These are phyloP conservation scores for Tricholoma sp. DNA, from an alignment of 768 basidiomycete species.

Conservation along the genomic window DNA sequence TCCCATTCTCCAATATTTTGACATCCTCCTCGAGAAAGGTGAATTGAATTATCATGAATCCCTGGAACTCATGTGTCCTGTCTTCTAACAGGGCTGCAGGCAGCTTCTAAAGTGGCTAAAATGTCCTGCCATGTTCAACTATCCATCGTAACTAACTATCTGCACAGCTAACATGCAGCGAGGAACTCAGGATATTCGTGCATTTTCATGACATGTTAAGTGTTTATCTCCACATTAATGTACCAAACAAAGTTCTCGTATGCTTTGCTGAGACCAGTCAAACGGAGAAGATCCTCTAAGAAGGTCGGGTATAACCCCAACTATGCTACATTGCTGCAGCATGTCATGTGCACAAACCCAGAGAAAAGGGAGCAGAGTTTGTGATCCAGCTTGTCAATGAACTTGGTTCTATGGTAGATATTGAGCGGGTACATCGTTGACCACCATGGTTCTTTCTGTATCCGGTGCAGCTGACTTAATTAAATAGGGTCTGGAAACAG, in stretches of 20 bases:
- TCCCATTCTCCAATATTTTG: too few relatives aligned
- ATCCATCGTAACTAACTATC: too few relatives aligned
- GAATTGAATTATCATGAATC: too few relatives aligned
- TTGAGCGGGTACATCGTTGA: conserved; percentile 83
- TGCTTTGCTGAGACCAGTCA: conserved; percentile 99
- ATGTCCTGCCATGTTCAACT: too few relatives aligned
- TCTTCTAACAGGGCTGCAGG: conserved; percentile 90
- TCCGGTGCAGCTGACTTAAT: too few relatives aligned
- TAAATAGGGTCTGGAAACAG: too few relatives aligned
- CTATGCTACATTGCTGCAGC: conserved; percentile 87
- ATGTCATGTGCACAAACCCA: conserved; percentile 95
- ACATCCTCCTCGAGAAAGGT: too few relatives aligned
- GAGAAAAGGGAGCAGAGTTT: conserved; percentile 97
- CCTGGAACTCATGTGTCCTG: conserved; percentile 91
- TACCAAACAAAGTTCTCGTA: conserved; percentile 97
- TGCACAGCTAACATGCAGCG: conserved; percentile 97
- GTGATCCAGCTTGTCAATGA: conserved; percentile 94
- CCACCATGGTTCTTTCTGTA: too few relatives aligned
- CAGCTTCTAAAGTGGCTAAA: too few relatives aligned
- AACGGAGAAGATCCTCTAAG: conserved; percentile 96
- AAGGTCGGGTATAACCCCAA: conserved; percentile 96
- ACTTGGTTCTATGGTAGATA: conserved; percentile 83
- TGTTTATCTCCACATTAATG: conserved; percentile 95
- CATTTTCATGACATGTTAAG: conserved; percentile 94
- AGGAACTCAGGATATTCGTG: conserved; percentile 97